phyloP scores from a whole-genome alignment of 2,329 filamentous ascomycete species.

The Xylariaceae sp. region DNA sequence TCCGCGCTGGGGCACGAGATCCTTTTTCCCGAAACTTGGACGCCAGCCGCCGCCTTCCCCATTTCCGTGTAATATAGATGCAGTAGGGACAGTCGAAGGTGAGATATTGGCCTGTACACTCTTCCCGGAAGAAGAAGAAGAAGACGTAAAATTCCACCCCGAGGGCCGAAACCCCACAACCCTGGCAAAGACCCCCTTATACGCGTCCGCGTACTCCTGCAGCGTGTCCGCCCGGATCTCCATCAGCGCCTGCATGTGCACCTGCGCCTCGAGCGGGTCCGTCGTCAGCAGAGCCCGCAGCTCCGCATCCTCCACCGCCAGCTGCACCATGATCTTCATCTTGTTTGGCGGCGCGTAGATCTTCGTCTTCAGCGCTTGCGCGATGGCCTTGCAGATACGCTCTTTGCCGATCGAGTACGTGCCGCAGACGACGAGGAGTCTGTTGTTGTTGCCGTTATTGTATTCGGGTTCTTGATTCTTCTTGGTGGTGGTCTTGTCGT shows the following conservation, averaged over 20 bases:
- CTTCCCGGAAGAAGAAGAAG: slow-evolving; percentile 23
- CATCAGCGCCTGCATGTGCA: slow-evolving; percentile 96
- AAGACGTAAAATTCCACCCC: slow-evolving; percentile 87
- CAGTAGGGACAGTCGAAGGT: slow-evolving; percentile 44
- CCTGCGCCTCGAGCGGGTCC: slow-evolving; percentile 78
- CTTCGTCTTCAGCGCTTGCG: slow-evolving; percentile 75
- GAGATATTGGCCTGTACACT: slow-evolving; percentile 50
- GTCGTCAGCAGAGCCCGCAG: slow-evolving; percentile 71
- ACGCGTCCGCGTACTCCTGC: slow-evolving; percentile 76
- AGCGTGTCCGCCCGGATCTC: slow-evolving; percentile 90
- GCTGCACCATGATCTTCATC: slow-evolving; percentile 73
- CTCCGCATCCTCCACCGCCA: slow-evolving; percentile 84
- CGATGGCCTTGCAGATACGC: slow-evolving; percentile 88
- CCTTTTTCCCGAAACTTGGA: slow-evolving; percentile 62
- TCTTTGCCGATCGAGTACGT: slow-evolving; percentile 99
- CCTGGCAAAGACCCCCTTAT: slow-evolving; percentile 75
- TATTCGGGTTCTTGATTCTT: slow-evolving; percentile 29
- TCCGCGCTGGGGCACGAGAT: slow-evolving; percentile 77
- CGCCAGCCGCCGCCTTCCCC: slow-evolving; percentile 71
- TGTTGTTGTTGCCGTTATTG: too few relatives aligned
- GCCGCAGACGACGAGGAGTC: slow-evolving; percentile 85
- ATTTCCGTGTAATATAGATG: slow-evolving; percentile 50
- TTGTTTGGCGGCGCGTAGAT: slow-evolving; percentile 85
- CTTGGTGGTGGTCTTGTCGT: slow-evolving; percentile 28
- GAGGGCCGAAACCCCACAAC: slow-evolving; percentile 88